Evolutionary conservation across 2,329 filamentous ascomycete species (phyloP).

Genomic region (Emergomyces orientalis): DNA sequence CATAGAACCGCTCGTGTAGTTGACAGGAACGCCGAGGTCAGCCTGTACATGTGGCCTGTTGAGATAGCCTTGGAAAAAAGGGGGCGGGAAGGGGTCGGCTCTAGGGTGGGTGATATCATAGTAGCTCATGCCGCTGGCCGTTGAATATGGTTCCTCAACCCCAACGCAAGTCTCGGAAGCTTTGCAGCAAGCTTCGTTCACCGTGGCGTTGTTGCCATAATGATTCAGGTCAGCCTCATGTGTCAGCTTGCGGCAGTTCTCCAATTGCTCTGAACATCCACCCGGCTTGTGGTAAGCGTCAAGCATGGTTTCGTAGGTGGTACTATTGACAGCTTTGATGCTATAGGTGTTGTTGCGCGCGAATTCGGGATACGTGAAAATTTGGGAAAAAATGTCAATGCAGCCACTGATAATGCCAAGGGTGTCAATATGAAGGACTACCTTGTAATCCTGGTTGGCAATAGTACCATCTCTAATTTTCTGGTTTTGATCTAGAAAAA

Average conservation of each 20-base stretch:
- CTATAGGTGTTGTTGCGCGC: conserved; percentile 48
- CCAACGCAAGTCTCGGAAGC: conserved; percentile 38
- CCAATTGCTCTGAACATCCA: conserved; percentile 47
- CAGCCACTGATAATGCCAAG: conserved; percentile 52
- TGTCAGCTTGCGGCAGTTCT: conserved; percentile 42
- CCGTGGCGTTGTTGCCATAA: conserved; percentile 35
- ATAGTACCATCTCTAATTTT: conserved; percentile 23
- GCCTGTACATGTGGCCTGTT: conserved; percentile 50
- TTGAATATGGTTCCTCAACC: conserved; percentile 39
- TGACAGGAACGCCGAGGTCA: conserved; percentile 54
- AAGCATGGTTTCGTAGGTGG: conserved; percentile 7
- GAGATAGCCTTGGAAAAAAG: conserved; percentile 51
- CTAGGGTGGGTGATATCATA: conserved; percentile 48
- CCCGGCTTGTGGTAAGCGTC: conserved; percentile 34
- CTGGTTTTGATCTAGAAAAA: conserved; percentile 34
- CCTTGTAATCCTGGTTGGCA: conserved; percentile 30
- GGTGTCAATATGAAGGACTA: conserved; percentile 31
- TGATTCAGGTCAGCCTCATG: conserved; percentile 42
- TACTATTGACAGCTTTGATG: conserved; percentile 42
- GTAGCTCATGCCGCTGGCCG: conserved; percentile 38
- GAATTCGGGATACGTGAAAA: conserved; percentile 32
- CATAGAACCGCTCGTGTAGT: conserved; percentile 44
- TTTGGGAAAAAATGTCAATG: conserved; percentile 55
- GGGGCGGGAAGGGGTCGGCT: conserved; percentile 43
- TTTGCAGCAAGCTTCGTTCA: conserved; percentile 37